Evolutionary conservation across 2,329 filamentous ascomycete species (phyloP).

Genomic region (Ophiostoma ips): DNA sequence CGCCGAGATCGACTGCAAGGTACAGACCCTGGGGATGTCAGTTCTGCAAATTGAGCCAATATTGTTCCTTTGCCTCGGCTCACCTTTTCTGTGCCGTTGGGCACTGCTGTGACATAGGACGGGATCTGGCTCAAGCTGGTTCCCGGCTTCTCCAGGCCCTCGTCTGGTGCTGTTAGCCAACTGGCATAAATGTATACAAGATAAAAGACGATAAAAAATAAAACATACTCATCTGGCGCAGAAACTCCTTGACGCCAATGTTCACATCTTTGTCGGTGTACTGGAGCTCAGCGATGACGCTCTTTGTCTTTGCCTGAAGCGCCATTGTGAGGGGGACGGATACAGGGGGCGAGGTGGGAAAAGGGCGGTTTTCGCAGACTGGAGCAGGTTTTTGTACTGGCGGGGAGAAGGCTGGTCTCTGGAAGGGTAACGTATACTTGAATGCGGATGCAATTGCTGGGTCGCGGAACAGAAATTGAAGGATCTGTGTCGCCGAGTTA

Average conservation of each 20-base stretch:
- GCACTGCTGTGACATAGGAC: constrained; percentile 88
- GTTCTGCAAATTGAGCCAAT: too few relatives aligned
- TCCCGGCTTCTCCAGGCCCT: constrained; percentile 65
- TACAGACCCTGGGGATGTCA: constrained; percentile 58
- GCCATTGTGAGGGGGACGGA: constrained; percentile 46
- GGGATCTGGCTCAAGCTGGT: constrained; percentile 89
- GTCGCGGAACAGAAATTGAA: constrained; percentile 37
- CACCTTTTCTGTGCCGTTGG: constrained; percentile 95
- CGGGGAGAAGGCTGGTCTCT: constrained; percentile 27
- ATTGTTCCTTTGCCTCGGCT: constrained; percentile 1
- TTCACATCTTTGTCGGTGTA: constrained; percentile 67
- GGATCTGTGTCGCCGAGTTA: constrained; percentile 7
- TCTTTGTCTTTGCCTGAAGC: constrained; percentile 57
- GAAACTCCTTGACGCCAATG: constrained; percentile 69
- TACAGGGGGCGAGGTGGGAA: constrained; percentile 38
- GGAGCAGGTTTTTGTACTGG: constrained; percentile 25
- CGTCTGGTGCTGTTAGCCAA: constrained; percentile 35
- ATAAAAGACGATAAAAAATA: background rate
- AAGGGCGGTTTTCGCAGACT: constrained; percentile 42
- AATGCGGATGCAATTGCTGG: constrained; percentile 31
- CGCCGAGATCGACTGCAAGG: constrained; percentile 92
- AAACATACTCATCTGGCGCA: constrained; percentile 59
- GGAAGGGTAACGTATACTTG: constrained; percentile 20
- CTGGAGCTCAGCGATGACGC: constrained; percentile 74
- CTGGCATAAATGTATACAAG: background rate